Percentiles rank a stretch among this genome's conserved stretches.
These are phyloP conservation scores for Glycine latifolia DNA, from an alignment of 306 rosid species.

Conservation along the genomic window DNA sequence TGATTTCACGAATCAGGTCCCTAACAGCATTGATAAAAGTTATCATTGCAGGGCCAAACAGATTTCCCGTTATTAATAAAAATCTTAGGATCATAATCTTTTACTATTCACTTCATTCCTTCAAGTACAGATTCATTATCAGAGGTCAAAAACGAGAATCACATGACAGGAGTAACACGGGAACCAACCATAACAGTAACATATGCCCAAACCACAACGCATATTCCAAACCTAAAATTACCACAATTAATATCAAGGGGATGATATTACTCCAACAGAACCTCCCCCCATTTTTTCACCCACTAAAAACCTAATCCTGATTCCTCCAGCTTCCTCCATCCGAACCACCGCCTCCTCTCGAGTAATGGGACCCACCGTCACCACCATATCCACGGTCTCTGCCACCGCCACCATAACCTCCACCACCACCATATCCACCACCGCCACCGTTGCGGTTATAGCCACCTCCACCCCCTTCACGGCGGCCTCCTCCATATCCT, in stretches of 20 bases:
- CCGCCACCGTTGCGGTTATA: conserved; percentile 12
- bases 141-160: conserved; percentile 56
- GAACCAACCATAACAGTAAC: conserved; percentile 21
- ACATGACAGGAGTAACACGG: conserved; percentile 5
- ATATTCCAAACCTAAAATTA: background rate
- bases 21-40: no score
- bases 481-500: conserved; percentile 13
- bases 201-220: background rate
- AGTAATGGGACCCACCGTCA: conserved; percentile 54
- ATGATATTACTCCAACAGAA: background rate
- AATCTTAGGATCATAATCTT: no score
- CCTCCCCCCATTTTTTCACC: background rate
- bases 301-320: conserved; percentile 20
- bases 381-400: conserved; percentile 54
- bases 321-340: conserved; percentile 80
- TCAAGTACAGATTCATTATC: background rate
- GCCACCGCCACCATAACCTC: conserved; percentile 60
- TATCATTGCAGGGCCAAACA: no score
- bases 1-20: no score
- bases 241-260: background rate
- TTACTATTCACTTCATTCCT: no score
- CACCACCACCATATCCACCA: conserved; percentile 40
- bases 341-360: conserved; percentile 65
- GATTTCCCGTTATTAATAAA: no score
- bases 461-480: conserved; percentile 42